These are phyloP conservation scores for Aspergillus sp. DNA, from an alignment of 2,329 filamentous ascomycete species.

Conservation along the genomic window DNA sequence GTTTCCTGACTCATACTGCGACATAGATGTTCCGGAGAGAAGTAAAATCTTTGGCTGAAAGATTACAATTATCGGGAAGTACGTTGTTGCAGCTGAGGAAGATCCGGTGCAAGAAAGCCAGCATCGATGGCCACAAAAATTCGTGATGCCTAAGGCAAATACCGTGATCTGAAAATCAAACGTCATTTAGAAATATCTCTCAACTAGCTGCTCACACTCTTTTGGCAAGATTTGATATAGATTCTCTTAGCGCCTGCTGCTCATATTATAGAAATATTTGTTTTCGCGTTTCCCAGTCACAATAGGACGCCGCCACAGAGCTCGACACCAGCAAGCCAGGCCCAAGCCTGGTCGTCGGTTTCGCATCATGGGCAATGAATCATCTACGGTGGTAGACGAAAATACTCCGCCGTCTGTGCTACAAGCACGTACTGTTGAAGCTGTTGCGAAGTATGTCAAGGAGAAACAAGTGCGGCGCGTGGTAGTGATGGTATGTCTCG, in stretches of 20 bases:
- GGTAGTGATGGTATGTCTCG: conserved; percentile 69
- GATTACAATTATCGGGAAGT: neutral
- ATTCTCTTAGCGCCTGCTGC: neutral
- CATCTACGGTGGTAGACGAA: conserved; percentile 66
- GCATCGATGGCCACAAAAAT: neutral
- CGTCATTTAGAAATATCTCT: conserved; percentile 11
- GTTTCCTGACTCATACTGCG: neutral
- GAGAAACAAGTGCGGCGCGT: conserved; percentile 67
- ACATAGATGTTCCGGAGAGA: neutral
- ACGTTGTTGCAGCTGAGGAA: neutral
- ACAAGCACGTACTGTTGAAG: conserved; percentile 66
- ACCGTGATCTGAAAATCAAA: conserved; percentile 6
- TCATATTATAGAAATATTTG: neutral
- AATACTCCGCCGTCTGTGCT: conserved; percentile 65
- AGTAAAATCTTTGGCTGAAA: neutral
- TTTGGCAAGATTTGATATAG: neutral
- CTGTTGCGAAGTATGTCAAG: conserved; percentile 77
- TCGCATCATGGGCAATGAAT: conserved; percentile 77
- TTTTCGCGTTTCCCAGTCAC: conserved; percentile 6
- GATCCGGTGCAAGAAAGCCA: neutral
- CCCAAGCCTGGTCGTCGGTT: conserved; percentile 17
- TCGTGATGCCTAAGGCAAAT: conserved; percentile 15
- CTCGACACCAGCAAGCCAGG: conserved; percentile 20
- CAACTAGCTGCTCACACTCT: neutral
- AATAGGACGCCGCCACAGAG: conserved; percentile 26